Evolutionary conservation across 208 protist species (phyloP).

Genomic region (Acanthamoeba castellanii): DNA sequence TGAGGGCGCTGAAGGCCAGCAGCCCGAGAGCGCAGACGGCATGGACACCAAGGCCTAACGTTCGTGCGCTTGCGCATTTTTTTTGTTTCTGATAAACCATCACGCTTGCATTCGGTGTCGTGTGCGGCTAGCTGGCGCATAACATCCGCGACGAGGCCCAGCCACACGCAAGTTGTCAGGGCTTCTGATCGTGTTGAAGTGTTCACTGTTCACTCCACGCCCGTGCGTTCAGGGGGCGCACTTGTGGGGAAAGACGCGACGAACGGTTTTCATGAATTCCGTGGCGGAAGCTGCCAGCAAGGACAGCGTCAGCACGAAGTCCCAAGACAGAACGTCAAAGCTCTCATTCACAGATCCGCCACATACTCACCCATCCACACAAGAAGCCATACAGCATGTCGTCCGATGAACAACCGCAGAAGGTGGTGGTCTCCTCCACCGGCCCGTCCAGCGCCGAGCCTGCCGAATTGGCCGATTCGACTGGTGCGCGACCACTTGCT

Average conservation of each 20-base stretch:
- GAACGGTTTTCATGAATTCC: no score
- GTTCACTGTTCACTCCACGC: no score
- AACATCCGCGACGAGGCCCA: no score
- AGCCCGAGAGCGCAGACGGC: neutral
- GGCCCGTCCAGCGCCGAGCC: slow-evolving; percentile 5
- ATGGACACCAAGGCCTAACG: slow-evolving; percentile 58
- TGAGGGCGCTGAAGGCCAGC: neutral
- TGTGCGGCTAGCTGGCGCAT: no score
- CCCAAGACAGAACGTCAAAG: no score
- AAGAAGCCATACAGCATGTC: neutral
- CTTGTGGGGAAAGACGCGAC: no score
- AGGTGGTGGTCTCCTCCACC: neutral
- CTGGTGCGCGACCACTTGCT: neutral
- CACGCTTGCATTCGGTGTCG: no score
- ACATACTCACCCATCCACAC: neutral
- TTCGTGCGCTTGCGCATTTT: neutral
- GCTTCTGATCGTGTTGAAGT: no score
- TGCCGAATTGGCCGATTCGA: slow-evolving; percentile 7
- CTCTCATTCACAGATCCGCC: no score
- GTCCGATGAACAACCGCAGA: slow-evolving; percentile 29
- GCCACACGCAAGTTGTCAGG: no score
- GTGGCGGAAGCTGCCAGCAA: neutral
- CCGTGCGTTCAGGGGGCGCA: no score
- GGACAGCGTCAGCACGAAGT: neutral
- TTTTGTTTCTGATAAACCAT: no score